phyloP scores from a whole-genome alignment of 1,284 basidiomycete species.

The Cutaneotrichosporon sp. region DNA sequence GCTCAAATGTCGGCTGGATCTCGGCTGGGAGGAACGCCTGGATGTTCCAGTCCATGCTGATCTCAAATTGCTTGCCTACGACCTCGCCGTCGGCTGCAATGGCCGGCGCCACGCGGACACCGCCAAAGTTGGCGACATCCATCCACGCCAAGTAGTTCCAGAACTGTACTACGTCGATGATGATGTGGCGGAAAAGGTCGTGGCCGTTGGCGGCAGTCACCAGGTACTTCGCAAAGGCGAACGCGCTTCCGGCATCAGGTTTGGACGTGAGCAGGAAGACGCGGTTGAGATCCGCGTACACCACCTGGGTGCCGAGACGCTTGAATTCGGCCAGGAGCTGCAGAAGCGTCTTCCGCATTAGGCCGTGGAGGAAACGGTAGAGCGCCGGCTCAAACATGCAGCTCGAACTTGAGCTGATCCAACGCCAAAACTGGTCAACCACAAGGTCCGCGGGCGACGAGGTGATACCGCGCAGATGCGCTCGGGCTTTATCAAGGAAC shows the following conservation, averaged over 20 bases:
- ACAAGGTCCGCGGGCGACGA: conserved; percentile 52
- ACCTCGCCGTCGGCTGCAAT: conserved; percentile 29
- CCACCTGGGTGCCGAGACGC: conserved; percentile 83
- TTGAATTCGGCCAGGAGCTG: conserved; percentile 96
- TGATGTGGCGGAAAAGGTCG: conserved; percentile 91
- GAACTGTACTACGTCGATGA: conserved; percentile 79
- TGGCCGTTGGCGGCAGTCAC: conserved; percentile 87
- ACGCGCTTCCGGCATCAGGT: conserved; percentile 83
- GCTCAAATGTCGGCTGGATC: conserved; percentile 72
- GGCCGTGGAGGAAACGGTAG: conserved; percentile 86
- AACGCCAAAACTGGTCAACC: conserved; percentile 92
- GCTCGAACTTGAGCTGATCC: conserved; percentile 80
- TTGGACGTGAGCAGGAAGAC: conserved; percentile 91
- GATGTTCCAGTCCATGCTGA: conserved; percentile 96
- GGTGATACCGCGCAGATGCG: conserved; percentile 46
- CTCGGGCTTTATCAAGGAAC: conserved; percentile 76
- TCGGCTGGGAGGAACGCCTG: conserved; percentile 80
- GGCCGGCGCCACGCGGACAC: conserved; percentile 70
- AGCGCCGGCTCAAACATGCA: conserved; percentile 90
- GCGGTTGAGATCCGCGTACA: conserved; percentile 91
- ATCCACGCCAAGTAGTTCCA: conserved; percentile 96
- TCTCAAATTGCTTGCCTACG: conserved; percentile 37
- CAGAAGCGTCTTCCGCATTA: conserved; percentile 98
- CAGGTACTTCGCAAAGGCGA: conserved; percentile 93
- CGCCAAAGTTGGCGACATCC: conserved; percentile 91